phyloP scores from a whole-genome alignment of 1,284 basidiomycete species.

The Spongispora temasekensis region DNA sequence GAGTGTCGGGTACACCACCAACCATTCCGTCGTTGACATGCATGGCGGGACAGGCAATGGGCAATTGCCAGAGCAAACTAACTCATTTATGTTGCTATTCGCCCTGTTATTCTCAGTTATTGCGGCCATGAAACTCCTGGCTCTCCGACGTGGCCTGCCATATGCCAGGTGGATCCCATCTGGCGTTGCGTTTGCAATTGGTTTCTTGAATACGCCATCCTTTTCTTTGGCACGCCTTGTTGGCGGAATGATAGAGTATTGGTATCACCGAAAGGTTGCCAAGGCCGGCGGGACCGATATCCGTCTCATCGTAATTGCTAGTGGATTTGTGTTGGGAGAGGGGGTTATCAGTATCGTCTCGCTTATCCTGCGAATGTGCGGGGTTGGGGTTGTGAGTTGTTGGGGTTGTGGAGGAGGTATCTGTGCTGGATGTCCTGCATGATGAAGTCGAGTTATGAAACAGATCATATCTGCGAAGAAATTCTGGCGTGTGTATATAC shows the following conservation, averaged over 20 bases:
- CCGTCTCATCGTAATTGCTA: slow-evolving; percentile 85
- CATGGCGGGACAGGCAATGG: slow-evolving; percentile 64
- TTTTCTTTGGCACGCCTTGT: slow-evolving; percentile 92
- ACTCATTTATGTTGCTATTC: slow-evolving; percentile 82
- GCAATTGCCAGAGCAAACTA: slow-evolving; percentile 75
- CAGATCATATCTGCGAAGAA: not conserved
- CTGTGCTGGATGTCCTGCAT: slow-evolving; percentile 64
- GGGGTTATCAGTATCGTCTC: slow-evolving; percentile 86
- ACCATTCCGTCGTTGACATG: slow-evolving; percentile 1
- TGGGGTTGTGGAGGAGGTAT: slow-evolving; percentile 80
- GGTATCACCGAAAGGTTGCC: slow-evolving; percentile 55
- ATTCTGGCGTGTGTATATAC: slow-evolving; percentile 4
- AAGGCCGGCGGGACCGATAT: slow-evolving; percentile 59
- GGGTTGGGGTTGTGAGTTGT: slow-evolving; percentile 78
- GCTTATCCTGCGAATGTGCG: slow-evolving; percentile 73
- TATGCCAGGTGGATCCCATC: slow-evolving; percentile 82
- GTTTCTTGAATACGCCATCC: slow-evolving; percentile 94
- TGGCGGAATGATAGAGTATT: slow-evolving; percentile 82
- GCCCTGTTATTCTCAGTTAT: slow-evolving; percentile 69
- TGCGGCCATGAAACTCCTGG: slow-evolving; percentile 69
- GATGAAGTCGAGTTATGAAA: slow-evolving; percentile 10
- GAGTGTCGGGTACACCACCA: slow-evolving; percentile 35
- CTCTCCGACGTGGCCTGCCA: slow-evolving; percentile 44
- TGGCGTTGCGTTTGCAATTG: slow-evolving; percentile 86
- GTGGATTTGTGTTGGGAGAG: slow-evolving; percentile 95